Evolutionary conservation across 768 basidiomycete genomes (phyloP).

Genomic region (Lyophyllum atratum): DNA sequence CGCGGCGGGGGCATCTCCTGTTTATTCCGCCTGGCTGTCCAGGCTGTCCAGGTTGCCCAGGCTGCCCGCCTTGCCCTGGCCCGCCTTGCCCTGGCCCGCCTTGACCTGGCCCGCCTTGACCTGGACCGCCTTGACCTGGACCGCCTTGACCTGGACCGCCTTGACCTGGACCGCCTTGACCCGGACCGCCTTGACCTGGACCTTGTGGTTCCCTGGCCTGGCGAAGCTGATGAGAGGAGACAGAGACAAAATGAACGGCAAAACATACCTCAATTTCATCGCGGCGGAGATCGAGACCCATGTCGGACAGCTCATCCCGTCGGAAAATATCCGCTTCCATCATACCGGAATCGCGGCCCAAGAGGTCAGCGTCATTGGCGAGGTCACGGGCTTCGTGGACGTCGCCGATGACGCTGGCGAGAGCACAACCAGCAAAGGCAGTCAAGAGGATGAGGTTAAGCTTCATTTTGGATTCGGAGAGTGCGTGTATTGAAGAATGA

Average conservation of each 20-base stretch:
- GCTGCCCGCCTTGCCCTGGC: background rate
- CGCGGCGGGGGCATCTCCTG: conserved; percentile 3
- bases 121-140: too few relatives aligned
- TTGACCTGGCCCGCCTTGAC: conserved; percentile 2
- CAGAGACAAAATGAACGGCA: background rate
- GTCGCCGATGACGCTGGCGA: conserved; percentile 1
- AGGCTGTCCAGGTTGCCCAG: conserved; percentile 13
- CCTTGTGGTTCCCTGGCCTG: conserved; percentile 9
- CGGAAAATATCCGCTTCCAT: background rate
- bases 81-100: background rate
- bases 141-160: too few relatives aligned
- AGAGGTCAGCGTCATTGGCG: background rate
- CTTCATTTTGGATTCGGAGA: conserved; percentile 1
- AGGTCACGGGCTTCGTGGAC: background rate
- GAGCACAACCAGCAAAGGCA: conserved; percentile 7
- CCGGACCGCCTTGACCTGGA: conserved; percentile 9
- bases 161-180: too few relatives aligned
- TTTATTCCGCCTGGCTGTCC: conserved; percentile 6
- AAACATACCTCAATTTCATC: background rate
- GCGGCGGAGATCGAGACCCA: too few relatives aligned
- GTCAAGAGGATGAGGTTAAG: conserved; percentile 9
- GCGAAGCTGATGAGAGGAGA: background rate
- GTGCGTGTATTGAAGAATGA: background rate
- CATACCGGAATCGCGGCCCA: background rate
- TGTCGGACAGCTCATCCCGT: background rate